Conservation (phyloP, 1,284 basidiomycete species). For the Ceratobasidium sp. region DNA sequence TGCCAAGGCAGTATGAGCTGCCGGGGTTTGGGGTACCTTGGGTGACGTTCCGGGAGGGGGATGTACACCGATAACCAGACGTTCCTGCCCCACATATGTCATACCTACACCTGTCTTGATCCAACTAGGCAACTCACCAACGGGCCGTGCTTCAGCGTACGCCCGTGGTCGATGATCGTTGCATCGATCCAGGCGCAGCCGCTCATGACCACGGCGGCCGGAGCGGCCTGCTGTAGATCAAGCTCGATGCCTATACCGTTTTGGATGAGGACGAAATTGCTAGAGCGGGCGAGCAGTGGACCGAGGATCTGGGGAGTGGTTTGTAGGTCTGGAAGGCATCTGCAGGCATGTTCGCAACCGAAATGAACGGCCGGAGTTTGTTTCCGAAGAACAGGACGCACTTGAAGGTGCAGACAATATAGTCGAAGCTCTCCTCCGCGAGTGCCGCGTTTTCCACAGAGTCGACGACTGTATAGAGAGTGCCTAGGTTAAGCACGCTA, state of each 20-base stretch:
- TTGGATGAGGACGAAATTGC: conserved; percentile 52
- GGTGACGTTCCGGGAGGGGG: conserved; percentile 42
- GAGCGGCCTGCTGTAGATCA: conserved; percentile 49
- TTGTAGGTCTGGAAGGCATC: conserved; percentile 50
- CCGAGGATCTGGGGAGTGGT: conserved; percentile 49
- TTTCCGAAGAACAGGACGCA: conserved; percentile 31
- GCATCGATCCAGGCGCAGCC: conserved; percentile 55
- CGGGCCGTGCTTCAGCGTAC: conserved; percentile 48
- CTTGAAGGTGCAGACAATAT: conserved; percentile 51
- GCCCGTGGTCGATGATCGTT: conserved; percentile 50
- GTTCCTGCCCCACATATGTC: conserved; percentile 44
- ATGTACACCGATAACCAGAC: conserved; percentile 52
- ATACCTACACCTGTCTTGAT: not conserved
- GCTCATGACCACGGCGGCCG: conserved; percentile 49
- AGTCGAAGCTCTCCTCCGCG: conserved; percentile 47
- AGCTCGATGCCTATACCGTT: conserved; percentile 56
- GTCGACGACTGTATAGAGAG: conserved; percentile 46
- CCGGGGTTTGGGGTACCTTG: conserved; percentile 41
- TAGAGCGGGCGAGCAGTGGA: conserved; percentile 46
- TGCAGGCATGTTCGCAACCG: conserved; percentile 24
- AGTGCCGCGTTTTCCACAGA: conserved; percentile 50
- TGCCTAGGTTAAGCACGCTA: not conserved
- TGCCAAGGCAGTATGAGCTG: conserved; percentile 46
- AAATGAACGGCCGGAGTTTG: not conserved
- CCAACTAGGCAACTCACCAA: conserved; percentile 41